Evolutionary conservation across 2,329 filamentous ascomycete species (phyloP).

Genomic region (Volutella citrinella): DNA sequence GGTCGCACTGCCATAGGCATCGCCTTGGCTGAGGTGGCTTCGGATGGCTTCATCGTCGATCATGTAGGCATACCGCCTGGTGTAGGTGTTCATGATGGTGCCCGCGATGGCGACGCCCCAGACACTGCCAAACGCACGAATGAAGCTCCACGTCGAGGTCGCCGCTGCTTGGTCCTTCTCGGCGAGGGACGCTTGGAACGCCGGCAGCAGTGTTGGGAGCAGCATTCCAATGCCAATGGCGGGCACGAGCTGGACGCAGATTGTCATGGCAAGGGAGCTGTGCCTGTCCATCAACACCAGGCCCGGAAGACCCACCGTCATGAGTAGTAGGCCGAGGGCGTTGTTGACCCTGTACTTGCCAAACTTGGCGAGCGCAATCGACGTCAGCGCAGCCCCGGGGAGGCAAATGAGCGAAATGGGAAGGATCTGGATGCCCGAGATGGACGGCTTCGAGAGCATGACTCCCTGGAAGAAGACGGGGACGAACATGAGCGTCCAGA

Average conservation of each 20-base stretch:
- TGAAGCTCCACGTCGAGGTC: slow-evolving; percentile 39
- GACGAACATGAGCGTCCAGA: slow-evolving; percentile 39
- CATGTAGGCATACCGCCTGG: slow-evolving; percentile 16
- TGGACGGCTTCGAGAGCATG: slow-evolving; percentile 26
- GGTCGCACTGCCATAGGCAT: slow-evolving; percentile 27
- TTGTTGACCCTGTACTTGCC: slow-evolving; percentile 35
- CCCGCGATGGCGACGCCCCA: slow-evolving; percentile 45
- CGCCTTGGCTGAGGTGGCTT: slow-evolving; percentile 18
- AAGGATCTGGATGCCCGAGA: slow-evolving; percentile 33
- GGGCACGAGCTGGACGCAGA: slow-evolving; percentile 36
- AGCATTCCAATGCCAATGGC: slow-evolving; percentile 42
- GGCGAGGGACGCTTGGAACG: slow-evolving; percentile 35
- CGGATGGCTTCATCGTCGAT: slow-evolving; percentile 17
- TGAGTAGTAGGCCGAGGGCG: slow-evolving; percentile 33
- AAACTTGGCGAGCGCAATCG: slow-evolving; percentile 27
- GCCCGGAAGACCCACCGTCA: slow-evolving; percentile 40
- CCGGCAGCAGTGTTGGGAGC: slow-evolving; percentile 40
- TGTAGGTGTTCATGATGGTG: slow-evolving; percentile 36
- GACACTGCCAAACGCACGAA: slow-evolving; percentile 41
- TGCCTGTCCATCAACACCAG: slow-evolving; percentile 34
- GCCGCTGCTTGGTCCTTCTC: slow-evolving; percentile 35
- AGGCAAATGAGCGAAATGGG: slow-evolving; percentile 28
- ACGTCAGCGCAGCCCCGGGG: slow-evolving; percentile 24
- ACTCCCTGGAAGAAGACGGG: slow-evolving; percentile 47
- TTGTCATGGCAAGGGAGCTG: slow-evolving; percentile 34